phyloP scores from a whole-genome alignment of 1,284 basidiomycete genomes.

The Gomphus bonarii region DNA sequence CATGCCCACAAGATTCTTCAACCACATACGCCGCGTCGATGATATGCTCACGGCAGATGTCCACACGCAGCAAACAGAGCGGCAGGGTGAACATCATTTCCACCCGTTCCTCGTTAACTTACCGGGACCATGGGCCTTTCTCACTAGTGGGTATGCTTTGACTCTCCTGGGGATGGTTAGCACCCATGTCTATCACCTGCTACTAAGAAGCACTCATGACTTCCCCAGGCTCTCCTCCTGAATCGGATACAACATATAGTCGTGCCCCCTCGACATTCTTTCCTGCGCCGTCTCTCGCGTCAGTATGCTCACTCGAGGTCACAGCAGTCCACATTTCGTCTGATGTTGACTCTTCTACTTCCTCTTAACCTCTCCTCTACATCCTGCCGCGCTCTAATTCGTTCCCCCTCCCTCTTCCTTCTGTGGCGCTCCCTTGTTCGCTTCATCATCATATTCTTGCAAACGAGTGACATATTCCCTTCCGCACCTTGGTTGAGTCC shows the following conservation, averaged over 20 bases:
- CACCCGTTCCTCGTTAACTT: slow-evolving; percentile 16
- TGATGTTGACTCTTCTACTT: slow-evolving; percentile 33
- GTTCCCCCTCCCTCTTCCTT: slow-evolving; percentile 53
- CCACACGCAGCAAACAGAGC: slow-evolving; percentile 5
- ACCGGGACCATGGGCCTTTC: slow-evolving; percentile 56
- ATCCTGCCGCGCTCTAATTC: slow-evolving; percentile 43
- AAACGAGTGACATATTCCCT: slow-evolving; percentile 36
- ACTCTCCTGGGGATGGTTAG: slow-evolving; percentile 55
- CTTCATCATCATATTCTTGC: slow-evolving; percentile 48
- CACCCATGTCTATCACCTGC: slow-evolving; percentile 1
- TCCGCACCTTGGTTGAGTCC: slow-evolving; percentile 21
- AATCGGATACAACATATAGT: slow-evolving; percentile 70
- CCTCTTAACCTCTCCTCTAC: slow-evolving; percentile 55
- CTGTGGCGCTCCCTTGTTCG: slow-evolving; percentile 42
- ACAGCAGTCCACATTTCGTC: slow-evolving; percentile 20
- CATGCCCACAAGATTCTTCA: slow-evolving; percentile 15
- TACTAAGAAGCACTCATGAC: slow-evolving; percentile 7
- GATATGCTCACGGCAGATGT: slow-evolving; percentile 13
- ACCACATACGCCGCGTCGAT: slow-evolving; percentile 15
- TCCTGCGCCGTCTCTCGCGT: slow-evolving; percentile 19
- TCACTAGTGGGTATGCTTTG: slow-evolving; percentile 59
- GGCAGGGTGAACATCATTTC: slow-evolving; percentile 6
- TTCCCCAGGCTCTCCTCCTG: slow-evolving; percentile 45
- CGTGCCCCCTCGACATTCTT: slow-evolving; percentile 47
- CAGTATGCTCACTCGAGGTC: slow-evolving; percentile 16